Conservation (phyloP, 192 early-diverging fungal genomes). For the Backusella tuberculispora region DNA sequence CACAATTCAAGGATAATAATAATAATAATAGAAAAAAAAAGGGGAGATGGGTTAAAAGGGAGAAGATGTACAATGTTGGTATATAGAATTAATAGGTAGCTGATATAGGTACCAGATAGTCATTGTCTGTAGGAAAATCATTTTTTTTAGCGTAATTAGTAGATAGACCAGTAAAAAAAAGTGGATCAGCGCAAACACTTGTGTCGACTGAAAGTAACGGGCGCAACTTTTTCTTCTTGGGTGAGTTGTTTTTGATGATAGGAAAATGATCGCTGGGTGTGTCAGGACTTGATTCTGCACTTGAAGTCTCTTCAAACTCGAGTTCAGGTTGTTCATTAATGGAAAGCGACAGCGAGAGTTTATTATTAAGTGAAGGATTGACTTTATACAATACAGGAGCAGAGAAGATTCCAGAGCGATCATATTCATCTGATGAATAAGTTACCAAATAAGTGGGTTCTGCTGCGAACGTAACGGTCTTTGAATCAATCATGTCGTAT, state of each 20-base stretch:
- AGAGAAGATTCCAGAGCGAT: slow-evolving; percentile 6
- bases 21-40: slow-evolving; percentile 1
- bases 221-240: slow-evolving; percentile 18
- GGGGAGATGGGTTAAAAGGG: neutral
- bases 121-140: neutral
- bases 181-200: slow-evolving; percentile 21
- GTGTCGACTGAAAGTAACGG: slow-evolving; percentile 23
- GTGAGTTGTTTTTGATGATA: neutral
- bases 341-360: neutral
- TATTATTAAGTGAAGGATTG: slow-evolving; percentile 20
- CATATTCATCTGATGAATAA: slow-evolving; percentile 23
- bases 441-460: slow-evolving; percentile 11
- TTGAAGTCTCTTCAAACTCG: slow-evolving; percentile 4
- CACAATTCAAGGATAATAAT: slow-evolving; percentile 7
- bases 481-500: slow-evolving; percentile 1
- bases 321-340: neutral
- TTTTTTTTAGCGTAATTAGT: slow-evolving; percentile 18
- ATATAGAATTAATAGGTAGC: slow-evolving; percentile 19
- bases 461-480: slow-evolving; percentile 14
- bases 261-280: slow-evolving; percentile 12
- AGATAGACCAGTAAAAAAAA: slow-evolving; percentile 23
- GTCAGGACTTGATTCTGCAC: slow-evolving; percentile 20
- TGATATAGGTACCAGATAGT: slow-evolving; percentile 19
- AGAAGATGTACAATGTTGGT: slow-evolving; percentile 15
- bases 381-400: slow-evolving; percentile 24